A percentile compares a stretch with the other conserved stretches of the same genome.
These are phyloP conservation scores for Hypoxylon subgilvum DNA, from an alignment of 495 filamentous ascomycete genomes.

Conservation along the genomic window DNA sequence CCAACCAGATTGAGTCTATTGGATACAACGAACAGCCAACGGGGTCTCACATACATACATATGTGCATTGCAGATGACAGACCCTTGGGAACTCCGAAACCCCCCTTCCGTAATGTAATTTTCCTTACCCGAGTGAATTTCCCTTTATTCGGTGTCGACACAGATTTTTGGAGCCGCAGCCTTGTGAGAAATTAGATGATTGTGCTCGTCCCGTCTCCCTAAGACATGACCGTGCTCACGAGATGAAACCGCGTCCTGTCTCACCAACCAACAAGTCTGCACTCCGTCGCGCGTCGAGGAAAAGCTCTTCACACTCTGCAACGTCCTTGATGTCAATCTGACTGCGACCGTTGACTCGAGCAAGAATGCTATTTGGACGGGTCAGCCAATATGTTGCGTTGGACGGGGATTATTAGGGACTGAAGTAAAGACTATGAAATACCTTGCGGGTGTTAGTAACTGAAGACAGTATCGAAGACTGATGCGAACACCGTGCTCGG, in stretches of 20 bases:
- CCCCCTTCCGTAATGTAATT: conserved; percentile 33
- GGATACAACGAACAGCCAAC: conserved; percentile 20
- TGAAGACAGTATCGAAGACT: conserved; percentile 92
- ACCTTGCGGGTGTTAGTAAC: conserved; percentile 82
- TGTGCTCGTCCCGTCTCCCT: conserved; percentile 38
- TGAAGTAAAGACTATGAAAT: conserved; percentile 25
- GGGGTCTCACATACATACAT: too few species aligned
- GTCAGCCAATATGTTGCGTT: not conserved
- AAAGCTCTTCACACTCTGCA: conserved; percentile 85
- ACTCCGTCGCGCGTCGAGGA: conserved; percentile 87
- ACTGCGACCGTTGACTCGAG: conserved; percentile 67
- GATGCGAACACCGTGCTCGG: conserved; percentile 82
- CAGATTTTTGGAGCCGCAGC: conserved; percentile 29
- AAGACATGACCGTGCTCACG: conserved; percentile 42
- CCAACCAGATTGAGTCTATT: conserved; percentile 30
- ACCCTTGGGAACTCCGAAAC: conserved; percentile 35
- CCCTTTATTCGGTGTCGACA: conserved; percentile 23
- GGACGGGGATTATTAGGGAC: not conserved
- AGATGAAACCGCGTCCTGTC: conserved; percentile 66
- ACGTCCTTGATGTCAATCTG: conserved; percentile 84
- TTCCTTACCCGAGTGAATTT: conserved; percentile 37
- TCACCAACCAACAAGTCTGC: conserved; percentile 71
- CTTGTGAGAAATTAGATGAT: conserved; percentile 43
- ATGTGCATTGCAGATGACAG: not conserved
- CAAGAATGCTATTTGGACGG: conserved; percentile 54